These are phyloP conservation scores for Pichia sp. DNA, from an alignment of 1,139 yeast genomes.

Conservation along the genomic window DNA sequence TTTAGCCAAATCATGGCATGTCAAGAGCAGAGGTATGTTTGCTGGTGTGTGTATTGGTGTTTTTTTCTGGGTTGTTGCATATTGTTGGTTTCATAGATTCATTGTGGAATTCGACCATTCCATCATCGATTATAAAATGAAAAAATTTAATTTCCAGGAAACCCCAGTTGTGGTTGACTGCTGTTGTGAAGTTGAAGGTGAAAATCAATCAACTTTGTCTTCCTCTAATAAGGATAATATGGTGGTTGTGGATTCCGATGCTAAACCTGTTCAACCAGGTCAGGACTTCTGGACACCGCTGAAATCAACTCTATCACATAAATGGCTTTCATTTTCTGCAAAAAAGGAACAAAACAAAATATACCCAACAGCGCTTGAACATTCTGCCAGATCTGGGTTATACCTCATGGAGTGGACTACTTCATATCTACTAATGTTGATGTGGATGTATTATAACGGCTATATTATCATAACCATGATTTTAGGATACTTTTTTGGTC, in stretches of 20 bases:
- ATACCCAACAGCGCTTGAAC: conserved; percentile 39
- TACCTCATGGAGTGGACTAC: conserved; percentile 56
- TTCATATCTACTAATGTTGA: conserved; percentile 56
- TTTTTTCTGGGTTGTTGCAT: conserved; percentile 44
- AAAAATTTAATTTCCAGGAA: conserved; percentile 2
- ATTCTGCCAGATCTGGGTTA: conserved; percentile 37
- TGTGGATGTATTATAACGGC: conserved; percentile 70
- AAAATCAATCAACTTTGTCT: neutral
- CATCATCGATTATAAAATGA: conserved; percentile 23
- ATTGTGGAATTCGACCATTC: conserved; percentile 47
- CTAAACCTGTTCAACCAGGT: conserved; percentile 7
- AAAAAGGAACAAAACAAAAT: conserved; percentile 12
- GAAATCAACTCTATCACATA: conserved; percentile 31
- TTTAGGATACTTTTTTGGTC: conserved; percentile 55
- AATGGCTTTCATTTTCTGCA: conserved; percentile 28
- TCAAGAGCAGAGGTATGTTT: conserved; percentile 48
- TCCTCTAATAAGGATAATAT: neutral
- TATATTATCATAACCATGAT: conserved; percentile 56
- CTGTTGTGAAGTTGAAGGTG: conserved; percentile 9
- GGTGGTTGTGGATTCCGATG: neutral
- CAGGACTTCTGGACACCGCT: conserved; percentile 23
- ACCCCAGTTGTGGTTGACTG: conserved; percentile 4
- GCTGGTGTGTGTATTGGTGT: conserved; percentile 69
- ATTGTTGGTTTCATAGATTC: conserved; percentile 50
- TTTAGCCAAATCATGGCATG: conserved; percentile 58